phyloP scores from a whole-genome alignment of 768 basidiomycete genomes.

The Amanita fuliginea region DNA sequence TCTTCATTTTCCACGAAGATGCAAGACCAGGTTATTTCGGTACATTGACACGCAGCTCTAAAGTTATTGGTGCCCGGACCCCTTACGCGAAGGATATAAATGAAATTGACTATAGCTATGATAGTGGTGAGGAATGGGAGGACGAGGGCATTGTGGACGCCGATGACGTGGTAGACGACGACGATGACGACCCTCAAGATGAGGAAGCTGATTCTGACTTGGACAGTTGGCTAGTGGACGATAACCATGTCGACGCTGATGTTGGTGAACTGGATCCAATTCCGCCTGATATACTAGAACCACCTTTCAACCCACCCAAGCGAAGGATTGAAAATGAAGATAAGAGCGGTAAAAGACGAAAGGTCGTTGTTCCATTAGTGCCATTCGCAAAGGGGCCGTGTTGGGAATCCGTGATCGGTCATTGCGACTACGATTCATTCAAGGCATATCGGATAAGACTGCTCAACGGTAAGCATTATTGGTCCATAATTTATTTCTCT shows the following conservation, averaged over 20 bases:
- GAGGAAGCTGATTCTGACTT: constrained; percentile 60
- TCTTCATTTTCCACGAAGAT: constrained; percentile 76
- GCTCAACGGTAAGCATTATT: constrained; percentile 56
- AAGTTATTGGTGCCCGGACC: constrained; percentile 67
- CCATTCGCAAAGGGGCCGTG: constrained; percentile 76
- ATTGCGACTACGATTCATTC: constrained; percentile 61
- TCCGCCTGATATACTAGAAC: constrained; percentile 21
- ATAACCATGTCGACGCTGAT: constrained; percentile 40
- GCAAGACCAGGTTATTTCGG: constrained; percentile 88
- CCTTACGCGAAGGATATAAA: constrained; percentile 75
- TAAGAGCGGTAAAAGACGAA: constrained; percentile 55
- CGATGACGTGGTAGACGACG: constrained; percentile 66
- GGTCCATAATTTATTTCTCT: neutral
- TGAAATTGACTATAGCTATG: constrained; percentile 80
- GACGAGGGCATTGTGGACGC: constrained; percentile 75
- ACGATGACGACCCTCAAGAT: constrained; percentile 48
- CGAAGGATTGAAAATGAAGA: constrained; percentile 52
- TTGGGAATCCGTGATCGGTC: constrained; percentile 64
- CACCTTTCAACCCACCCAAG: constrained; percentile 30
- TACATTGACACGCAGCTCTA: constrained; percentile 83
- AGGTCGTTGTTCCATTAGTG: constrained; percentile 66
- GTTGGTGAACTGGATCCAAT: constrained; percentile 26
- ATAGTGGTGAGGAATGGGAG: constrained; percentile 96
- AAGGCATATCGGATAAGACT: constrained; percentile 67
- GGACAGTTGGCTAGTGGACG: constrained; percentile 72